These are phyloP conservation scores for Mycena floridula DNA, from an alignment of 768 basidiomycete species.

Conservation along the genomic window DNA sequence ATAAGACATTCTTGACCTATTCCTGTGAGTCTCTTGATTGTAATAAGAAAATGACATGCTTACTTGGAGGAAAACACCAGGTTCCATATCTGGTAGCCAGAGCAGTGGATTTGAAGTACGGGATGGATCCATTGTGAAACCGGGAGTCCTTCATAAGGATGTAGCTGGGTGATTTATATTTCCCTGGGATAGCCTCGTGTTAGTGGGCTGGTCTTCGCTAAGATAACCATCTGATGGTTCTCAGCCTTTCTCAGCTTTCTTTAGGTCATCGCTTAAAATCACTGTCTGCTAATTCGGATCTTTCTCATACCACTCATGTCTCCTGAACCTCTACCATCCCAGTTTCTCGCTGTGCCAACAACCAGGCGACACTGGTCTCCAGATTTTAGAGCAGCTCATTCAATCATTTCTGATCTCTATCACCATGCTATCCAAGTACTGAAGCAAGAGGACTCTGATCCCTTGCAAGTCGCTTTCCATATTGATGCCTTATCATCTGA, in stretches of 20 bases:
- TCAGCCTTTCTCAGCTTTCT: not conserved
- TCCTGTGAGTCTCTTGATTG: no score
- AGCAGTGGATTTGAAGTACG: not conserved
- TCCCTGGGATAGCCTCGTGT: no score
- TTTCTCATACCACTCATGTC: not conserved
- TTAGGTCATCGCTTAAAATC: not conserved
- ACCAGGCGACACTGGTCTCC: not conserved
- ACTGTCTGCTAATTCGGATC: not conserved
- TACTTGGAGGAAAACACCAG: not conserved
- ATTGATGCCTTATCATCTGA: conserved; percentile 1
- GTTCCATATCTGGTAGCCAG: not conserved
- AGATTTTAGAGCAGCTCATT: not conserved
- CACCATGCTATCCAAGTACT: conserved; percentile 2
- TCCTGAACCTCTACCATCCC: not conserved
- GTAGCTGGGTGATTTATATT: not conserved
- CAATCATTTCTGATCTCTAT: conserved; percentile 1
- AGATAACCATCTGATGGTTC: not conserved
- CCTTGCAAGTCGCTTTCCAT: conserved; percentile 1
- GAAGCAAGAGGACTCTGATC: conserved; percentile 5
- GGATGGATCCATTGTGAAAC: not conserved
- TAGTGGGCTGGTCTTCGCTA: not conserved
- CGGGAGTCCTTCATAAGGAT: not conserved
- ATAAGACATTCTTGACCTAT: no score
- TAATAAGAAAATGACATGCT: no score
- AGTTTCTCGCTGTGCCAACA: not conserved